phyloP scores from a whole-genome alignment of 2,329 filamentous ascomycete genomes.

The Falciphora oryzae region DNA sequence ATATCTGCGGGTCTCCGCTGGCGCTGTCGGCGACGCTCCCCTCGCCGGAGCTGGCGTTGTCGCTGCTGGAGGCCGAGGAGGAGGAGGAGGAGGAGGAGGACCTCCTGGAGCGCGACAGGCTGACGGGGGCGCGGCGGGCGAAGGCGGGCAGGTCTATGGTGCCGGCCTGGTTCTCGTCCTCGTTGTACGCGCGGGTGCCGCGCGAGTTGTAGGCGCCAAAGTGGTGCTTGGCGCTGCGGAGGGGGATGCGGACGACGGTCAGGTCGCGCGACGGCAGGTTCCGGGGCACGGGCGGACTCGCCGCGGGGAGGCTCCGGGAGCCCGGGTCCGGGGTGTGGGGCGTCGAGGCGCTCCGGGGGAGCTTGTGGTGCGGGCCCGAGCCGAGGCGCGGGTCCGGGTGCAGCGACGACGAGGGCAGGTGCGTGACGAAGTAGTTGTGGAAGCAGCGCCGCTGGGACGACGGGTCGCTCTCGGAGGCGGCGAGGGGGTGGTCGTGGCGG shows the following conservation, averaged over 20 bases:
- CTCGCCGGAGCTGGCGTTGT: constrained; percentile 47
- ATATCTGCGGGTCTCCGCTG: constrained; percentile 82
- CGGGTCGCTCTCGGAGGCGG: constrained; percentile 7
- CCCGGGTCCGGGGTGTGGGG: constrained; percentile 60
- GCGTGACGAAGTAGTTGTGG: constrained; percentile 96
- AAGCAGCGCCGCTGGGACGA: constrained; percentile 47
- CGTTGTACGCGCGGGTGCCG: constrained; percentile 82
- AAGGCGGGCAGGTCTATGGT: constrained; percentile 91
- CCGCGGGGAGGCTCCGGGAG: constrained; percentile 51
- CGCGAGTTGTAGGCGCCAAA: constrained; percentile 76
- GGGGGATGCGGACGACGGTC: constrained; percentile 89
- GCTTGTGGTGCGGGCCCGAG: constrained; percentile 68
- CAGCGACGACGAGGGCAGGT: constrained; percentile 86
- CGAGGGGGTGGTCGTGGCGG: not conserved
- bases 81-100: not conserved
- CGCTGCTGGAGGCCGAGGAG: constrained; percentile 30
- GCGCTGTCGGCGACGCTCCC: constrained; percentile 68
- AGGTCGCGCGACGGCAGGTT: constrained; percentile 65
- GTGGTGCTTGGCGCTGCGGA: constrained; percentile 92
- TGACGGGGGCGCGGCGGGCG: constrained; percentile 72
- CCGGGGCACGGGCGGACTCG: constrained; percentile 39
- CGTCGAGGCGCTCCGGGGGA: constrained; percentile 77
- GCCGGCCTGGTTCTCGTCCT: constrained; percentile 90
- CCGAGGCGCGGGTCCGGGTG: constrained; percentile 73
- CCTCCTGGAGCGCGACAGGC: constrained; percentile 34